Conservation (phyloP, 768 basidiomycete genomes). For the Lepiota brunneoincarnata region DNA sequence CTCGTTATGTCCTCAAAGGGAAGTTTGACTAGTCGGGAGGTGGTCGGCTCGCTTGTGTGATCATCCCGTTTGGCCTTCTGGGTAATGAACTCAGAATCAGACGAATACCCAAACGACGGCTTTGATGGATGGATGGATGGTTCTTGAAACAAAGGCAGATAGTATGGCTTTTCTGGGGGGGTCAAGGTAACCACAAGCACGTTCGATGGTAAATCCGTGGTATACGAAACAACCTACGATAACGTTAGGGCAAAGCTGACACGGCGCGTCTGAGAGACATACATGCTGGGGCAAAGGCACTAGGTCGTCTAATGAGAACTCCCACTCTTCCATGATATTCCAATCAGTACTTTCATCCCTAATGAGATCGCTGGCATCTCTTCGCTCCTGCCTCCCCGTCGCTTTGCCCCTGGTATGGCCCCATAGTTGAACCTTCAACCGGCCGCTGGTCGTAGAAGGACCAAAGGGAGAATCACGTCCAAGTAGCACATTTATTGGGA, state of each 20-base stretch:
- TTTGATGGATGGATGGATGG: slow-evolving; percentile 45
- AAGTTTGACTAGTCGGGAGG: slow-evolving; percentile 9
- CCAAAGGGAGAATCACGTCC: slow-evolving; percentile 51
- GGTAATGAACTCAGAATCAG: slow-evolving; percentile 65
- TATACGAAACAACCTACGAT: slow-evolving; percentile 18
- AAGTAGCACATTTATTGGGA: slow-evolving; percentile 53
- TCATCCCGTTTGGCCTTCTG: slow-evolving; percentile 36
- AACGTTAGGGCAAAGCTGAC: slow-evolving; percentile 1
- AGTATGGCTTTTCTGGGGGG: slow-evolving; percentile 59
- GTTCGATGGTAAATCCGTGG: slow-evolving; percentile 63
- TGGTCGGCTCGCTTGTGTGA: slow-evolving; percentile 12
- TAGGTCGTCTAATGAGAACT: slow-evolving; percentile 56
- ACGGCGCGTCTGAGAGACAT: slow-evolving; percentile 22
- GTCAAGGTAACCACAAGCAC: slow-evolving; percentile 66
- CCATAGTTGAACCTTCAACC: slow-evolving; percentile 53
- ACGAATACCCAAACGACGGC: slow-evolving; percentile 62
- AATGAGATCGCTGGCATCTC: not conserved
- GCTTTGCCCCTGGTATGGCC: slow-evolving; percentile 29
- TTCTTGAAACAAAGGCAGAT: slow-evolving; percentile 40
- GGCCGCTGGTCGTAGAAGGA: slow-evolving; percentile 45
- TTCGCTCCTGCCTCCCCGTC: slow-evolving; percentile 5
- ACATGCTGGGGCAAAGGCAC: slow-evolving; percentile 63
- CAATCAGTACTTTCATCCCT: slow-evolving; percentile 35
- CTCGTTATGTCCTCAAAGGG: slow-evolving; percentile 17
- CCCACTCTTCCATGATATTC: slow-evolving; percentile 68